Base-by-base conservation (phyloP, 2,329 filamentous ascomycete genomes). In the Fulvia fulva region DNA sequence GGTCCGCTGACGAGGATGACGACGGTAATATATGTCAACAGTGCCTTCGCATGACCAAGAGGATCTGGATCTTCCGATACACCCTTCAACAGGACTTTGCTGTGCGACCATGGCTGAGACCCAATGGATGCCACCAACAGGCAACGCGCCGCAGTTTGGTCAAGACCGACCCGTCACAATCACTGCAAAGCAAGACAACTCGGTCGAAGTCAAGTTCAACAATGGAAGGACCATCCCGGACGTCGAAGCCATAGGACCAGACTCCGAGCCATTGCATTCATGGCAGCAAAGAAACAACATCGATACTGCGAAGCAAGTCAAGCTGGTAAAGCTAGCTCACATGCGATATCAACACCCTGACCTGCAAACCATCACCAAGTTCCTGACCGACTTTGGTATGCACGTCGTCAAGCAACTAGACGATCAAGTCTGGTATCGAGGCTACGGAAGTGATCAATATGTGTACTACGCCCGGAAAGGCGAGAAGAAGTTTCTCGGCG, bases 271-370 rank as follows among this genome's bases (percentile, higher is more conserved):
- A 7, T 66, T 77, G 9, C 65, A 67, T 11, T 63, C 71, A 64
- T 78, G 76, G 75, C 74, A 75, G 53, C 56, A 68, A 22, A 63
- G 67, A 32, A 66, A 71, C 32, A 69, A 69, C 43, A 80, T 82
- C 67, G 74, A 81, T 59, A 64, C 67, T 16, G 61, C 71, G 49
- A 69, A 74, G 28, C 79, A 81, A 59, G 74, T 82, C 62, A 74
- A 76, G 57, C 67, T 83, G 21, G 75, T 73, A 6, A 78, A 78
- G 57, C 60, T 82, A 4, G 74, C 74, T 1, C 80, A 83, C 59
- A 81, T 82, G 79, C 75, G 80, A 25, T 83, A 83, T 64, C 79
- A 81, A 58, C 80, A 82, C 61, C 77, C 79, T 0, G 75, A 82
- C 57, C 69, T 83, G 3, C 70, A 74, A 22, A 69, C 75, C 56